Percentiles rank a stretch among this genome's conserved stretches.
Evolutionary conservation across 805 yeast species (phyloP).

Genomic region (Candida odintsovae): DNA sequence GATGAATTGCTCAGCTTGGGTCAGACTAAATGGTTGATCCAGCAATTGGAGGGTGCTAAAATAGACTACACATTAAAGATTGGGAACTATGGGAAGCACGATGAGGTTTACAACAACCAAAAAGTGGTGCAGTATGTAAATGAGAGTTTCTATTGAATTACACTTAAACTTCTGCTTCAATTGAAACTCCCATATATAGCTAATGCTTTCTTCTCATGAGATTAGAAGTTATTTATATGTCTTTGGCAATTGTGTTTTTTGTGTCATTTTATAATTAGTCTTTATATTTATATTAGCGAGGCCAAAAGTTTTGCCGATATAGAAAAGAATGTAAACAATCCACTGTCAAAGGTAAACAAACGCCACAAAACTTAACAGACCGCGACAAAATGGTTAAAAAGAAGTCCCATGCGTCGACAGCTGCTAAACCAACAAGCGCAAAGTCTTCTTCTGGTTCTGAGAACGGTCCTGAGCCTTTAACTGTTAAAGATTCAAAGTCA

Average conservation of each 20-base stretch:
- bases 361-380: background rate
- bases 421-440: background rate
- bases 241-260: no score
- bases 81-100: constrained; percentile 54
- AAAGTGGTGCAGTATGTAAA: constrained; percentile 31
- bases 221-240: no score
- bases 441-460: background rate
- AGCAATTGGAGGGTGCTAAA: constrained; percentile 25
- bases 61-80: constrained; percentile 19
- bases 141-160: constrained; percentile 8
- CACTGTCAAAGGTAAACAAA: background rate
- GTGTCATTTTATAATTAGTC: background rate
- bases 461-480: background rate
- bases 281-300: no score
- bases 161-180: no score
- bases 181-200: no score
- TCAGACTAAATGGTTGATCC: constrained; percentile 40
- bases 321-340: background rate
- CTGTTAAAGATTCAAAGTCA: background rate
- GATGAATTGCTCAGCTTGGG: constrained; percentile 59
- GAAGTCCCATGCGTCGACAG: background rate
- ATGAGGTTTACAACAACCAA: constrained; percentile 50
- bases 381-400: background rate
- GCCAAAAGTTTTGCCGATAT: no score
- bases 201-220: no score